A percentile compares a stretch with the other conserved stretches of the same genome.
Evolutionary conservation across 2,329 filamentous ascomycete species (phyloP).

Genomic region (Orbilia blumenaviensis): DNA sequence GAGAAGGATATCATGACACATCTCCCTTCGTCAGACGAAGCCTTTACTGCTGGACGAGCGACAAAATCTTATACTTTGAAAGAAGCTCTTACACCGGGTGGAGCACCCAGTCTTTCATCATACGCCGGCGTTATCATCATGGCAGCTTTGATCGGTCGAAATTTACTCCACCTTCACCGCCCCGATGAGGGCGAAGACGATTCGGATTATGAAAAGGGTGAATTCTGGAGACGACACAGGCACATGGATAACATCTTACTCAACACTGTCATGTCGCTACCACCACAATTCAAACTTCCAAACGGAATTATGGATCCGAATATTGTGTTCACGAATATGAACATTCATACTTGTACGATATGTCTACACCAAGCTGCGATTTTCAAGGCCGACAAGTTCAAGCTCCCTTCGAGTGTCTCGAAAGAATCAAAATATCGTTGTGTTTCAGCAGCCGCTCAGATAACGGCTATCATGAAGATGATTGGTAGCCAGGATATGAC

Average conservation of each 20-base stretch:
- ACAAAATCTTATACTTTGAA: conserved; percentile 75
- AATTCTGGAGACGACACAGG: conserved; percentile 94
- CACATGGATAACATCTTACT: conserved; percentile 88
- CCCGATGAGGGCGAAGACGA: conserved; percentile 83
- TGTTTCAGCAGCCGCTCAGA: conserved; percentile 91
- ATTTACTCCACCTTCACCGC: conserved; percentile 88
- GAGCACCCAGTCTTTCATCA: conserved; percentile 77
- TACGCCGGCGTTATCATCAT: conserved; percentile 84
- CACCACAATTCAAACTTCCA: conserved; percentile 80
- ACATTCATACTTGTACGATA: conserved; percentile 93
- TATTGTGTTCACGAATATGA: conserved; percentile 94
- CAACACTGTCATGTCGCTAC: conserved; percentile 85
- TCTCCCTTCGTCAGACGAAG: conserved; percentile 82
- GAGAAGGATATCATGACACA: conserved; percentile 90
- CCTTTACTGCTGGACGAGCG: conserved; percentile 80
- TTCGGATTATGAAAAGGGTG: conserved; percentile 80
- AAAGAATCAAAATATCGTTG: conserved; percentile 92
- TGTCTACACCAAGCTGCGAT: conserved; percentile 98
- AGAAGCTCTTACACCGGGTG: conserved; percentile 75
- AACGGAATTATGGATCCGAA: conserved; percentile 79
- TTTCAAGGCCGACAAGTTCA: conserved; percentile 93
- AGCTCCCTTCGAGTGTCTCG: conserved; percentile 77
- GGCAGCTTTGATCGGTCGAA: conserved; percentile 89
- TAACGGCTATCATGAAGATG: conserved; percentile 93
- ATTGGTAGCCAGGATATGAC: conserved; percentile 89